Percentiles rank a stretch among this genome's conserved stretches.
phyloP scores from a whole-genome alignment of 129 eudicot species.

The Silybum marianum region DNA sequence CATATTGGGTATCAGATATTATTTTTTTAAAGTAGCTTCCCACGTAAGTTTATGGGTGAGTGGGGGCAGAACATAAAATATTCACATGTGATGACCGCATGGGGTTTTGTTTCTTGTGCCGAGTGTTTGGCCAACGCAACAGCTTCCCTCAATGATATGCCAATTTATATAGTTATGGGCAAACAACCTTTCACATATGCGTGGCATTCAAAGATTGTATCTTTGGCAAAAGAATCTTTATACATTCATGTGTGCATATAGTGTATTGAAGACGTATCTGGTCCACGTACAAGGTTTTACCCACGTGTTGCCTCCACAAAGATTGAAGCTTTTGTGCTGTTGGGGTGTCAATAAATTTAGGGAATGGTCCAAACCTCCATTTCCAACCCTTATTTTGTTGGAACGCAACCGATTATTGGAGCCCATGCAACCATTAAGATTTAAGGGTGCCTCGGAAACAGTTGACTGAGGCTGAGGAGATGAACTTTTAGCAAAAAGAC shows the following conservation, averaged over 20 bases:
- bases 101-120: constrained; percentile 21
- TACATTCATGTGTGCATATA: neutral
- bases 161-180: neutral
- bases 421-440: constrained; percentile 10
- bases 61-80: neutral
- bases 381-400: neutral
- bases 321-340: neutral
- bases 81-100: constrained; percentile 23
- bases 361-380: constrained; percentile 11
- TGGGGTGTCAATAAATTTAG: constrained; percentile 11
- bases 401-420: constrained; percentile 14
- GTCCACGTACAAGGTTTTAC: constrained; percentile 15
- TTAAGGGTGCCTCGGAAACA: constrained; percentile 9
- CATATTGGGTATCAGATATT: neutral
- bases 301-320: constrained; percentile 26
- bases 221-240: neutral
- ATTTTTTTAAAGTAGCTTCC: neutral
- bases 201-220: constrained; percentile 22
- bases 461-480: constrained; percentile 20
- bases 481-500: constrained; percentile 24
- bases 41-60: constrained; percentile 32
- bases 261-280: neutral
- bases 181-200: neutral
- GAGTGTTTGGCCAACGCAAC: constrained; percentile 30
- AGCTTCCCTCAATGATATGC: constrained; percentile 9